phyloP scores from a whole-genome alignment of 345 rosid species.

The Excoecaria cochinchinensis region DNA sequence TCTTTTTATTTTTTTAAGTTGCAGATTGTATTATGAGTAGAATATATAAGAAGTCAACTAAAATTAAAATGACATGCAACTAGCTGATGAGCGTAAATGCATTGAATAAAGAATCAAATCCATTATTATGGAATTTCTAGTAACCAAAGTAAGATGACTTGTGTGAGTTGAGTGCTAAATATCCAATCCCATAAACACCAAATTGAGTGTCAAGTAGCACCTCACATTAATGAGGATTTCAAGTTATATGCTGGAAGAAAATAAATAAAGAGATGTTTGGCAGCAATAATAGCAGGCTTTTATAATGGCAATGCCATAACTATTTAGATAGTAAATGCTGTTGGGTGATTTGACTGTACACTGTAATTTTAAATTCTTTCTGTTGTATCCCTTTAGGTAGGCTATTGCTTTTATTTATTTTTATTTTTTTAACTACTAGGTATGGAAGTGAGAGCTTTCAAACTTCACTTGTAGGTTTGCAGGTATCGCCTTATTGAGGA shows the following conservation, averaged over 20 bases:
- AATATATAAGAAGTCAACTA: background rate
- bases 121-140: background rate
- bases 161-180: background rate
- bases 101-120: background rate
- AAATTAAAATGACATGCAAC: background rate
- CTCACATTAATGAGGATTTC: background rate
- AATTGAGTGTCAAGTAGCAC: background rate
- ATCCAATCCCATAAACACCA: background rate
- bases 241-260: too few species aligned
- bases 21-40: background rate
- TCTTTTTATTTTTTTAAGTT: too few species aligned
- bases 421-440: background rate
- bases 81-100: background rate
- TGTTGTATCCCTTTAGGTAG: background rate
- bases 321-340: background rate
- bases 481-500: constrained; percentile 73
- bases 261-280: background rate
- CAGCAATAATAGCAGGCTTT: background rate
- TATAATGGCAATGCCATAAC: background rate
- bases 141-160: background rate
- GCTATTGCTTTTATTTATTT: background rate
- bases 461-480: constrained; percentile 60
- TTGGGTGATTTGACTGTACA: background rate
- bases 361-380: too few species aligned
- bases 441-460: constrained; percentile 1